Evolutionary conservation across 1,139 yeast genomes (phyloP).

Genomic region (Yamadazyma atlantica): DNA sequence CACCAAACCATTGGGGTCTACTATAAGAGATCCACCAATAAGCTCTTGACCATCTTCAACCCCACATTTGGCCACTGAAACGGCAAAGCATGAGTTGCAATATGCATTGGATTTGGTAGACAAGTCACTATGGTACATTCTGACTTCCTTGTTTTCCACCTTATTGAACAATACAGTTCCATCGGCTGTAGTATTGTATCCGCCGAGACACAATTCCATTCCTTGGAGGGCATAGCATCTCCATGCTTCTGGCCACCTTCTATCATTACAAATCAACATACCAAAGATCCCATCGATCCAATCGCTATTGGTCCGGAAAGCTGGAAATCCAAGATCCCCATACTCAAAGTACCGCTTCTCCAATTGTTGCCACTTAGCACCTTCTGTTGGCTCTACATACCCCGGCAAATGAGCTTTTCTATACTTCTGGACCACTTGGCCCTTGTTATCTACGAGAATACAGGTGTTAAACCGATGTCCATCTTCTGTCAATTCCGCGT

Average conservation of each 20-base stretch:
- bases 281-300: slow-evolving; percentile 31
- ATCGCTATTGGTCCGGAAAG: slow-evolving; percentile 24
- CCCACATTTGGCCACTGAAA: slow-evolving; percentile 31
- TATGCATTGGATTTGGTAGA: slow-evolving; percentile 31
- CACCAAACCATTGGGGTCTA: slow-evolving; percentile 30
- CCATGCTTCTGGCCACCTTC: slow-evolving; percentile 42
- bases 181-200: slow-evolving; percentile 29
- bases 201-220: slow-evolving; percentile 27
- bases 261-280: slow-evolving; percentile 34
- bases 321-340: slow-evolving; percentile 29
- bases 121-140: slow-evolving; percentile 28
- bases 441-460: slow-evolving; percentile 27
- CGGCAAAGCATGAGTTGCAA: slow-evolving; percentile 28
- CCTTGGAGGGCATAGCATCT: slow-evolving; percentile 31
- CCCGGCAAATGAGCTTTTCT: slow-evolving; percentile 35
- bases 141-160: slow-evolving; percentile 22
- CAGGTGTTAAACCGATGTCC: slow-evolving; percentile 32
- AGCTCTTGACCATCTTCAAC: slow-evolving; percentile 30
- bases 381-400: slow-evolving; percentile 22
- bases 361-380: slow-evolving; percentile 29
- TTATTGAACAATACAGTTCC: slow-evolving; percentile 18
- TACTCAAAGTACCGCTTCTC: slow-evolving; percentile 33
- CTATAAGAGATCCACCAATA: slow-evolving; percentile 30
- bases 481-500: slow-evolving; percentile 34
- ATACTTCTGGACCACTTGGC: slow-evolving; percentile 18